Percentiles rank a stretch among this genome's conserved stretches.
Evolutionary conservation across 148 eudicot genomes (phyloP).

Genomic region (Rhododendron henanense): DNA sequence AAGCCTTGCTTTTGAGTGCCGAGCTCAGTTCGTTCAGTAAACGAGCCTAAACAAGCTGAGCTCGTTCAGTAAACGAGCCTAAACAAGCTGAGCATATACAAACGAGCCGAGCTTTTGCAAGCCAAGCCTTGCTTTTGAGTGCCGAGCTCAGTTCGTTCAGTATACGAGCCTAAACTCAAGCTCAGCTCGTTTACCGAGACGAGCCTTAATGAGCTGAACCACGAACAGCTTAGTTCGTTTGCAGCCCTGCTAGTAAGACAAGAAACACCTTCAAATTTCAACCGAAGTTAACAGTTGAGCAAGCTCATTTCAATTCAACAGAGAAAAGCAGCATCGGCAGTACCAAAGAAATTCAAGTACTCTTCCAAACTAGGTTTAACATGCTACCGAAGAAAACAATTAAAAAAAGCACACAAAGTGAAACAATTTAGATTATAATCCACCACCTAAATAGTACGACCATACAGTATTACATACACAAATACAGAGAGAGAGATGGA

Average conservation of each 20-base stretch:
- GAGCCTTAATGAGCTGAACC: too few species aligned
- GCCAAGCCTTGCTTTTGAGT: too few species aligned
- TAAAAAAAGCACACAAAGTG: neutral
- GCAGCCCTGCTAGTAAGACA: neutral
- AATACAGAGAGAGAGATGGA: neutral
- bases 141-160: too few species aligned
- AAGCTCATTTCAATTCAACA: neutral
- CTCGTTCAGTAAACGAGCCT: neutral
- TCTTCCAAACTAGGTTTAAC: neutral
- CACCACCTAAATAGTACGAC: neutral
- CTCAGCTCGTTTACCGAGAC: neutral
- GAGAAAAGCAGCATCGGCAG: neutral
- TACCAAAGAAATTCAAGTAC: neutral
- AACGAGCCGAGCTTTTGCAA: too few species aligned
- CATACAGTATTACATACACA: neutral
- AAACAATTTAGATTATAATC: neutral
- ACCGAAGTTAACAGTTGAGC: neutral
- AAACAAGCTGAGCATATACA: too few species aligned
- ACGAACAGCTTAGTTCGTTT: neutral
- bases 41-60: neutral
- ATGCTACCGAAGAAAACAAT: neutral
- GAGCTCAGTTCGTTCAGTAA: too few species aligned
- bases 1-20: too few species aligned
- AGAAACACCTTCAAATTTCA: neutral
- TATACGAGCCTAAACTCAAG: neutral